These are phyloP conservation scores for Chlamydomonas sp. DNA, from an alignment of 139 green algal genomes.

Conservation along the genomic window DNA sequence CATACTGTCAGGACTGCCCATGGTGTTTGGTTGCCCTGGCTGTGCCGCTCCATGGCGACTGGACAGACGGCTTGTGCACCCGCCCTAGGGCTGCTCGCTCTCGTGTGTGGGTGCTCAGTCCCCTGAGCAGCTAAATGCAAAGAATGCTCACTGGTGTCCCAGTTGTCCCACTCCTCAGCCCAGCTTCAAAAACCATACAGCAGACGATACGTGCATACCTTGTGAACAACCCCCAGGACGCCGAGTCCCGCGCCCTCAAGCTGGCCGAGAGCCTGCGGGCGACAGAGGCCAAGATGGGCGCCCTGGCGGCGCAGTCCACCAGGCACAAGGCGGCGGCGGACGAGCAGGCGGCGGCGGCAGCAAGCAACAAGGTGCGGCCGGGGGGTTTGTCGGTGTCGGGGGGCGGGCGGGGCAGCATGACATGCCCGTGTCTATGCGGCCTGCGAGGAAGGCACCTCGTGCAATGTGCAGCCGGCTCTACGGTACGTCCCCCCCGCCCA, in stretches of 20 bases:
- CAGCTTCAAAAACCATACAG: background rate
- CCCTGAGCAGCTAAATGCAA: too few species aligned
- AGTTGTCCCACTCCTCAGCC: too few species aligned
- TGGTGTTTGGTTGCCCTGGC: too few species aligned
- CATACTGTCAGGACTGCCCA: too few species aligned
- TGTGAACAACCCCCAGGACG: background rate
- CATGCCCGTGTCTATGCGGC: background rate
- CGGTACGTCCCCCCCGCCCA: too few species aligned
- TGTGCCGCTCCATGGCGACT: too few species aligned
- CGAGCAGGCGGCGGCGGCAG: conserved; percentile 12
- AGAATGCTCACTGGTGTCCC: too few species aligned
- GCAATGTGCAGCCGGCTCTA: too few species aligned
- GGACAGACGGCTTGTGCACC: too few species aligned
- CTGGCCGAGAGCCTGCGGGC: conserved; percentile 26
- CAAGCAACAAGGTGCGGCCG: conserved; percentile 11
- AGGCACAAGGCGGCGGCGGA: conserved; percentile 32
- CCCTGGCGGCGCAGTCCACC: background rate
- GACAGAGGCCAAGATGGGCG: conserved; percentile 20
- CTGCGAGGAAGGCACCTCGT: background rate
- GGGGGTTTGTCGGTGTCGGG: background rate
- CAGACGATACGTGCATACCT: background rate
- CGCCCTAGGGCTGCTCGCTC: too few species aligned
- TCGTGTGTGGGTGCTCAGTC: too few species aligned
- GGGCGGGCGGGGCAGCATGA: background rate
- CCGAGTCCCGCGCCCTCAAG: conserved; percentile 6